These are phyloP conservation scores for Tarenaya hassleriana DNA, from an alignment of 345 rosid species.

Conservation along the genomic window DNA sequence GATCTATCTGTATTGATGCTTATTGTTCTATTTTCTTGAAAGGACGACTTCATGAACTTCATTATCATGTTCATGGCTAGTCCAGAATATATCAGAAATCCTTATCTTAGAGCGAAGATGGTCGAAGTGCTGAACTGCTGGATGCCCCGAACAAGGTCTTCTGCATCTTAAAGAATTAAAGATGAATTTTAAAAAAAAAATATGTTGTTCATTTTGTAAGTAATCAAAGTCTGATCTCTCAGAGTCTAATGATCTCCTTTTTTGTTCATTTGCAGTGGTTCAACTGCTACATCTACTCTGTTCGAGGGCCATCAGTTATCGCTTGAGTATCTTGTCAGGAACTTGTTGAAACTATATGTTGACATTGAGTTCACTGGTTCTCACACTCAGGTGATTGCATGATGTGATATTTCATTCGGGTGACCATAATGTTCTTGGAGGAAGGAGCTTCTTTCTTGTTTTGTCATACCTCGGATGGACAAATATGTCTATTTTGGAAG, in stretches of 20 bases:
- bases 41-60: conserved; percentile 99
- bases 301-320: conserved; percentile 96
- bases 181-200: too few relatives aligned
- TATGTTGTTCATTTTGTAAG: conserved; percentile 8
- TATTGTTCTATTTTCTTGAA: conserved; percentile 26
- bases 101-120: conserved; percentile 98
- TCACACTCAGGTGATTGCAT: conserved; percentile 82
- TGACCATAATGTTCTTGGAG: conserved; percentile 13
- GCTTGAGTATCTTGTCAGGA: conserved; percentile 90
- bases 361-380: conserved; percentile 99
- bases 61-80: conserved; percentile 98
- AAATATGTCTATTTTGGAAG: background rate
- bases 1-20: conserved; percentile 11
- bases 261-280: conserved; percentile 51
- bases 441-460: conserved; percentile 4
- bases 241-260: conserved; percentile 1
- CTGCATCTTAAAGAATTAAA: conserved; percentile 6
- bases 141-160: conserved; percentile 93
- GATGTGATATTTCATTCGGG: conserved; percentile 8
- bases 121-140: conserved; percentile 98
- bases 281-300: conserved; percentile 68
- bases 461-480: conserved; percentile 9
- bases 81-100: conserved; percentile 78
- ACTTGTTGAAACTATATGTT: conserved; percentile 95
- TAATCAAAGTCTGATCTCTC: conserved; percentile 2